Conservation (phyloP, 495 filamentous ascomycete species). For the Margaritispora aquatica region DNA sequence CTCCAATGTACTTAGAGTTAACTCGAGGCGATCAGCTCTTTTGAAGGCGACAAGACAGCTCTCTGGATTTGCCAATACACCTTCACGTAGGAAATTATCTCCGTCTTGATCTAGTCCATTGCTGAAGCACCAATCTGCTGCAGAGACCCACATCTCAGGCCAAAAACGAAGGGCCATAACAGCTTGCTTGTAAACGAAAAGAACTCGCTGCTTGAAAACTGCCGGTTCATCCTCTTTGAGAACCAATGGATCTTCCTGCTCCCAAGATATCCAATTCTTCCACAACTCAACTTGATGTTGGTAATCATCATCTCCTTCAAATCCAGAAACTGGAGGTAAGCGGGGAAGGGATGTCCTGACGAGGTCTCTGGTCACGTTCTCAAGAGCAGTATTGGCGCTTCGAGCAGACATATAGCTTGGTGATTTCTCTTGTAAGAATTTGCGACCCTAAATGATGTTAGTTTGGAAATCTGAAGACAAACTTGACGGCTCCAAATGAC, state of each 20-base stretch:
- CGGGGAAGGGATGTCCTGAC: conserved; percentile 70
- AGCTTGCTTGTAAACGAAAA: conserved; percentile 91
- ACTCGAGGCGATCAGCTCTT: conserved; percentile 79
- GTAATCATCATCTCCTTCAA: conserved; percentile 82
- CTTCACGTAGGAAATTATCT: conserved; percentile 66
- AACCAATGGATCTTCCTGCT: conserved; percentile 85
- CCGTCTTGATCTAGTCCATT: conserved; percentile 62
- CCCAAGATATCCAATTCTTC: conserved; percentile 91
- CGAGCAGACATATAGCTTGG: conserved; percentile 91
- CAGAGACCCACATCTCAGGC: conserved; percentile 93
- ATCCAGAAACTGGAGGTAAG: conserved; percentile 77
- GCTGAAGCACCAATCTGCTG: conserved; percentile 84
- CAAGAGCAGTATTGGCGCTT: conserved; percentile 72
- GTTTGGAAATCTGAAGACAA: too few species aligned
- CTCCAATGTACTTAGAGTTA: conserved; percentile 59
- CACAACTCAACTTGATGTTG: conserved; percentile 81
- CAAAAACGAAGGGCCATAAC: conserved; percentile 90
- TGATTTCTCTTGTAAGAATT: conserved; percentile 86
- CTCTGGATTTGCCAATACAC: conserved; percentile 86
- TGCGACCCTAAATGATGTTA: conserved; percentile 64
- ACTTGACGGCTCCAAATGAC: conserved; percentile 31
- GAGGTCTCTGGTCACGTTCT: conserved; percentile 76
- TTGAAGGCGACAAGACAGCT: conserved; percentile 86
- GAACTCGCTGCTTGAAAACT: conserved; percentile 65
- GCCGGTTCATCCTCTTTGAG: conserved; percentile 69